Evolutionary conservation across 768 basidiomycete species (phyloP).

Genomic region (Hygrophorus russula): DNA sequence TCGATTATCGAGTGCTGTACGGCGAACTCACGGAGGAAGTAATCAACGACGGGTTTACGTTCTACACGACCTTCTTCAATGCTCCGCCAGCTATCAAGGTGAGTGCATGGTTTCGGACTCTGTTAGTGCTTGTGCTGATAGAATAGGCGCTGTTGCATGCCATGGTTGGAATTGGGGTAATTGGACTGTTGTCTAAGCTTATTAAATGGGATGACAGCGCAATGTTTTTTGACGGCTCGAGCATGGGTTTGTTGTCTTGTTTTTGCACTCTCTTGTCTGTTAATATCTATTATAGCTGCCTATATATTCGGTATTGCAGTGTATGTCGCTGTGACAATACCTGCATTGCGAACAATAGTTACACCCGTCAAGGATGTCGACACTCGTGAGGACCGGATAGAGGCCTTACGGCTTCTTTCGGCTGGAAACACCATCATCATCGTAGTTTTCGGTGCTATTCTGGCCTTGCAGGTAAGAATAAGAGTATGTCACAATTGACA

Average conservation of each 20-base stretch:
- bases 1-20: slow-evolving; percentile 83
- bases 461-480: slow-evolving; percentile 57
- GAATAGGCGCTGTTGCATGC: slow-evolving; percentile 79
- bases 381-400: slow-evolving; percentile 52
- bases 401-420: slow-evolving; percentile 71
- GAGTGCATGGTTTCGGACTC: slow-evolving; percentile 11
- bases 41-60: slow-evolving; percentile 70
- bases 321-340: slow-evolving; percentile 77
- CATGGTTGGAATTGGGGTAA: slow-evolving; percentile 67
- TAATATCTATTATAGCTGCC: slow-evolving; percentile 32
- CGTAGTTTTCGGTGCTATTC: slow-evolving; percentile 49
- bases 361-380: slow-evolving; percentile 42
- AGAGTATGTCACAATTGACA: neutral
- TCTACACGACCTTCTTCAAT: slow-evolving; percentile 89
- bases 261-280: neutral
- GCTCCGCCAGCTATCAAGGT: slow-evolving; percentile 93
- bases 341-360: slow-evolving; percentile 66
- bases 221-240: slow-evolving; percentile 89
- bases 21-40: slow-evolving; percentile 50
- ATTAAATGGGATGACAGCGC: slow-evolving; percentile 88
- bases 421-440: slow-evolving; percentile 85
- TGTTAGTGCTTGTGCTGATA: neutral
- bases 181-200: slow-evolving; percentile 69
- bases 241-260: slow-evolving; percentile 48
- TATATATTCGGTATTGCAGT: slow-evolving; percentile 70